phyloP scores from a whole-genome alignment of 495 filamentous ascomycete species.

The Staphylotrichum longicolle region DNA sequence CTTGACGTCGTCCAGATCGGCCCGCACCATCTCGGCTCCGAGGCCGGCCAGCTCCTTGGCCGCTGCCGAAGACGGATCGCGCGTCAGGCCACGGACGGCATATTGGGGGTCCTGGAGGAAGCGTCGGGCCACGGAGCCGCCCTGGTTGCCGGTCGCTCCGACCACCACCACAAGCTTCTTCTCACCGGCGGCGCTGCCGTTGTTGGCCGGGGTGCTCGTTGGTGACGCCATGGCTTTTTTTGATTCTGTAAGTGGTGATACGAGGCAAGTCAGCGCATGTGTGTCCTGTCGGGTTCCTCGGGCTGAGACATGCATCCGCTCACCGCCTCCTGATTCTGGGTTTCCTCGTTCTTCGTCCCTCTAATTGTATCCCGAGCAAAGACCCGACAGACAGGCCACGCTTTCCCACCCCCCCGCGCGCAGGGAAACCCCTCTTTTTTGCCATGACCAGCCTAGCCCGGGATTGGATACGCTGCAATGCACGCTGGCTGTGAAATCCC shows the following conservation, averaged over 20 bases:
- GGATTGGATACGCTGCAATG: background rate
- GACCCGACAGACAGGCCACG: too few relatives aligned
- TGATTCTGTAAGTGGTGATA: background rate
- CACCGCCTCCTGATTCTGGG: too few relatives aligned
- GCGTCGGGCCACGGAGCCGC: slow-evolving; percentile 41
- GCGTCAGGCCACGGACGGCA: slow-evolving; percentile 48
- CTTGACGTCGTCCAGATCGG: slow-evolving; percentile 43
- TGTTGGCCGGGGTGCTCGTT: background rate
- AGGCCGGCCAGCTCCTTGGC: slow-evolving; percentile 38
- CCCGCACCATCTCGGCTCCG: slow-evolving; percentile 46
- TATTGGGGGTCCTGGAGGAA: slow-evolving; percentile 39
- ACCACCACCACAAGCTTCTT: slow-evolving; percentile 42
- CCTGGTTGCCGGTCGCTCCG: slow-evolving; percentile 48
- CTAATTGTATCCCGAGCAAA: too few relatives aligned
- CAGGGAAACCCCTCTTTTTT: background rate
- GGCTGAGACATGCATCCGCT: slow-evolving; percentile 5
- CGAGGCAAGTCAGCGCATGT: background rate
- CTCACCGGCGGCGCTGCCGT: background rate
- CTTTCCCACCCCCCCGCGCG: background rate
- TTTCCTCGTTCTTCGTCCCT: too few relatives aligned
- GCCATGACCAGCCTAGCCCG: background rate
- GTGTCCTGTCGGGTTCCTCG: background rate
- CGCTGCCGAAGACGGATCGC: slow-evolving; percentile 41
- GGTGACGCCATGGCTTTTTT: background rate
- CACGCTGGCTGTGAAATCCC: too few relatives aligned